phyloP scores from a whole-genome alignment of 2,329 filamentous ascomycete species.

The Plenodomus biglobosus region DNA sequence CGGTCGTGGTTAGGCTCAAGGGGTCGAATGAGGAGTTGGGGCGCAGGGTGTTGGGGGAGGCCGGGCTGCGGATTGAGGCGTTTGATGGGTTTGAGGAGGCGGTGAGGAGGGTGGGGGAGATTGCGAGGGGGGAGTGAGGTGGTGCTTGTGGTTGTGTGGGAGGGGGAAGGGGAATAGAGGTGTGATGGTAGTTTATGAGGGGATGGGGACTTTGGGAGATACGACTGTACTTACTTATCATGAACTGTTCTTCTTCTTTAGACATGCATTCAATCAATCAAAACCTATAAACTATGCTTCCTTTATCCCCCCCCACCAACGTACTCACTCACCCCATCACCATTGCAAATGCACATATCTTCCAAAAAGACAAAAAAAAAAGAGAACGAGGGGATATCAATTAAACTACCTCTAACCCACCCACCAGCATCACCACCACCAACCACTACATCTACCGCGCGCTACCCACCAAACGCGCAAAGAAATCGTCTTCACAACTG shows the following conservation, averaged over 20 bases:
- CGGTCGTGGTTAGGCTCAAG: slow-evolving; percentile 74
- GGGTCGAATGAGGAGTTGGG: slow-evolving; percentile 74
- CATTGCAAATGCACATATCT: too few relatives aligned
- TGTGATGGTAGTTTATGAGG: too few relatives aligned
- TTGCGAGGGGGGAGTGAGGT: slow-evolving; percentile 20
- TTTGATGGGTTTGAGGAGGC: slow-evolving; percentile 77
- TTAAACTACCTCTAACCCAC: background rate
- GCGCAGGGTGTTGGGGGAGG: slow-evolving; percentile 68
- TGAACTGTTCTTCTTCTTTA: too few relatives aligned
- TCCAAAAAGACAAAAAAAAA: background rate
- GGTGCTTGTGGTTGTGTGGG: background rate
- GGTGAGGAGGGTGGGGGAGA: slow-evolving; percentile 37
- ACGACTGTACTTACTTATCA: too few relatives aligned
- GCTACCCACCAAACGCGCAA: background rate
- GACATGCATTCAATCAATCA: too few relatives aligned
- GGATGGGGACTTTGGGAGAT: too few relatives aligned
- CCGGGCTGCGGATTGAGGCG: slow-evolving; percentile 67
- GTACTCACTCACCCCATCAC: too few relatives aligned
- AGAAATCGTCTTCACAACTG: too few relatives aligned
- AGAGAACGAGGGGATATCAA: background rate
- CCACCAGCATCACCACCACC: background rate
- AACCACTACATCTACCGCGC: background rate
- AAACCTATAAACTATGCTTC: too few relatives aligned
- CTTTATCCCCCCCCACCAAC: too few relatives aligned
- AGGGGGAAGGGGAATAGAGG: background rate